Conservation (phyloP, 768 basidiomycete species). For the Podaxis mareebaensis region DNA sequence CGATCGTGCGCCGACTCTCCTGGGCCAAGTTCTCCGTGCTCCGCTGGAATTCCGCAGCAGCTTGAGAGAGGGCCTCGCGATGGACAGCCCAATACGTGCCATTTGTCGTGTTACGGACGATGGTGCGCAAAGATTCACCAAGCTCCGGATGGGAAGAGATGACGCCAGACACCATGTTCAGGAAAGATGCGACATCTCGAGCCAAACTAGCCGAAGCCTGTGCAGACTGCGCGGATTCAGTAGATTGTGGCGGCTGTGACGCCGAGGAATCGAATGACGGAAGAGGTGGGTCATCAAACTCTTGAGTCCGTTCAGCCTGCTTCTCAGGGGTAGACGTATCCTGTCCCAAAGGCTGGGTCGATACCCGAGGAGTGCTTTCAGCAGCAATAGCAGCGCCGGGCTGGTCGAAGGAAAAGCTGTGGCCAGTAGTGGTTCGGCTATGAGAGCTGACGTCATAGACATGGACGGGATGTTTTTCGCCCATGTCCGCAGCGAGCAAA, state of each 20-base stretch:
- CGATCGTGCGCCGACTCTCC: constrained; percentile 47
- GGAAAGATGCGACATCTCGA: constrained; percentile 62
- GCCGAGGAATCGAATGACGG: constrained; percentile 42
- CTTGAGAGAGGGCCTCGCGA: constrained; percentile 57
- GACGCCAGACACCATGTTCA: constrained; percentile 55
- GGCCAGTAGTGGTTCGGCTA: constrained; percentile 4
- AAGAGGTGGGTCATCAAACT: constrained; percentile 38
- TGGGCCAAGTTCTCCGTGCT: constrained; percentile 44
- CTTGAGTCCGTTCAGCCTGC: constrained; percentile 10
- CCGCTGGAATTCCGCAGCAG: constrained; percentile 54
- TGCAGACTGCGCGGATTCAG: constrained; percentile 21
- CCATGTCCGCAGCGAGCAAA: constrained; percentile 42
- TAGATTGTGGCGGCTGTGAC: neutral
- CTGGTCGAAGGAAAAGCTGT: constrained; percentile 6
- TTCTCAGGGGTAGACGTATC: constrained; percentile 1
- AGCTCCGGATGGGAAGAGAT: constrained; percentile 71
- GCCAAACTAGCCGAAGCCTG: constrained; percentile 49
- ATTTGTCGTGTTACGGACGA: constrained; percentile 58
- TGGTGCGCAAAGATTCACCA: constrained; percentile 63
- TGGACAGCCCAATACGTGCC: constrained; percentile 74
- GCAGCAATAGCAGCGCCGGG: constrained; percentile 19
- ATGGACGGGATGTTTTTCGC: constrained; percentile 63
- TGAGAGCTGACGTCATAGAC: constrained; percentile 43
- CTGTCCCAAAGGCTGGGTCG: constrained; percentile 19
- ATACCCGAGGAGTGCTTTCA: constrained; percentile 40